A percentile compares a stretch with the other conserved stretches of the same genome.
phyloP scores from a whole-genome alignment of 2,329 filamentous ascomycete species.

The Metarhizium anisopliae region DNA sequence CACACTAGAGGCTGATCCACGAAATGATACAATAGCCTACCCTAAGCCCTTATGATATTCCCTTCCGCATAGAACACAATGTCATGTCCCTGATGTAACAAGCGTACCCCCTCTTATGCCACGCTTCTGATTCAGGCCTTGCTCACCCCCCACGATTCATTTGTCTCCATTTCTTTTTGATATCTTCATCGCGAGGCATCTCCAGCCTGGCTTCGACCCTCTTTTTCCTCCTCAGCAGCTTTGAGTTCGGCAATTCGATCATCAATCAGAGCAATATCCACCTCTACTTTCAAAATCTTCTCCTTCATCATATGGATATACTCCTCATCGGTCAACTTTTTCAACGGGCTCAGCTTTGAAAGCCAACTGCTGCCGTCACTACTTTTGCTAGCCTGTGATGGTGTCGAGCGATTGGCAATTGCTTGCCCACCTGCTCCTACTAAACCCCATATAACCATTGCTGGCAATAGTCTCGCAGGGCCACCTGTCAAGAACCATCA shows the following conservation, averaged over 20 bases:
- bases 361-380: conserved; percentile 32
- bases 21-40: too few relatives aligned
- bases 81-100: too few relatives aligned
- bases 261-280: conserved; percentile 69
- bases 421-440: conserved; percentile 31
- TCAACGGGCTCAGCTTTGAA: conserved; percentile 64
- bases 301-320: conserved; percentile 64
- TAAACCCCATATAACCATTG: conserved; percentile 38
- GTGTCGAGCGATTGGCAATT: conserved; percentile 22
- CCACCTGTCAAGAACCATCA: conserved; percentile 31
- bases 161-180: background rate
- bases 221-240: conserved; percentile 4
- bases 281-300: conserved; percentile 62
- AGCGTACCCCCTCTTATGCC: too few relatives aligned
- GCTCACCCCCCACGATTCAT: too few relatives aligned
- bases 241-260: conserved; percentile 52
- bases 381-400: conserved; percentile 14
- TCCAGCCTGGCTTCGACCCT: background rate
- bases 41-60: too few relatives aligned
- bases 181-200: background rate
- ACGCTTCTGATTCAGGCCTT: too few relatives aligned
- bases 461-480: conserved; percentile 42
- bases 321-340: conserved; percentile 60
- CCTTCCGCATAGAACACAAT: too few relatives aligned
- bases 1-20: too few relatives aligned